Conservation (phyloP, 2,329 filamentous ascomycete species). For the Zasmidium angulare region DNA sequence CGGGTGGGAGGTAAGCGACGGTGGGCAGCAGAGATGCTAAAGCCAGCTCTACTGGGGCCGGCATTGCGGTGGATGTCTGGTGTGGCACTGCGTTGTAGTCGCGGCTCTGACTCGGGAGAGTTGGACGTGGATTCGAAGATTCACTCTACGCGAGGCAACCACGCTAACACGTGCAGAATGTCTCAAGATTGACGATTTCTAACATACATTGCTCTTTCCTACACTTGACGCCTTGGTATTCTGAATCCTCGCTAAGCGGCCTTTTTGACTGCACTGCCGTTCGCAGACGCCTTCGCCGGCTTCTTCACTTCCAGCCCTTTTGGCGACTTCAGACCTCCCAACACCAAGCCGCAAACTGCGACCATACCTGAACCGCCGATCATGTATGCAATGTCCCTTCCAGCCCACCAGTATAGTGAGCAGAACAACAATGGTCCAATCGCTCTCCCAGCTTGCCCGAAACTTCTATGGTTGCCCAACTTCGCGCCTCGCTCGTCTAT, state of each 20-base stretch:
- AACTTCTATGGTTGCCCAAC: conserved; percentile 75
- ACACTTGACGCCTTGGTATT: background rate
- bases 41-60: conserved; percentile 70
- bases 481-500: conserved; percentile 81
- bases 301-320: conserved; percentile 23
- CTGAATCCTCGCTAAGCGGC: conserved; percentile 6
- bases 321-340: conserved; percentile 70
- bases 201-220: background rate
- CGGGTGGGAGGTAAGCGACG: conserved; percentile 65
- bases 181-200: background rate
- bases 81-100: background rate
- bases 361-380: conserved; percentile 79
- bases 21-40: conserved; percentile 74
- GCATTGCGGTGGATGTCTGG: conserved; percentile 51
- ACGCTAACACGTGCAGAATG: background rate
- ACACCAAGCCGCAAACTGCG: conserved; percentile 68
- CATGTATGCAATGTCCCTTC: conserved; percentile 78
- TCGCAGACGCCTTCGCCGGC: conserved; percentile 12
- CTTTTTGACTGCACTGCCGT: conserved; percentile 20
- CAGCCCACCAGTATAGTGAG: conserved; percentile 97
- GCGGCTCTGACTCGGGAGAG: background rate
- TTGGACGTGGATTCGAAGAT: background rate
- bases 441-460: conserved; percentile 83
- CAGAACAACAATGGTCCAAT: conserved; percentile 89
- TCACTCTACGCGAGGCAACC: conserved; percentile 5